Evolutionary conservation across 768 basidiomycete species (phyloP).

Genomic region (Lentinus tigrinus): DNA sequence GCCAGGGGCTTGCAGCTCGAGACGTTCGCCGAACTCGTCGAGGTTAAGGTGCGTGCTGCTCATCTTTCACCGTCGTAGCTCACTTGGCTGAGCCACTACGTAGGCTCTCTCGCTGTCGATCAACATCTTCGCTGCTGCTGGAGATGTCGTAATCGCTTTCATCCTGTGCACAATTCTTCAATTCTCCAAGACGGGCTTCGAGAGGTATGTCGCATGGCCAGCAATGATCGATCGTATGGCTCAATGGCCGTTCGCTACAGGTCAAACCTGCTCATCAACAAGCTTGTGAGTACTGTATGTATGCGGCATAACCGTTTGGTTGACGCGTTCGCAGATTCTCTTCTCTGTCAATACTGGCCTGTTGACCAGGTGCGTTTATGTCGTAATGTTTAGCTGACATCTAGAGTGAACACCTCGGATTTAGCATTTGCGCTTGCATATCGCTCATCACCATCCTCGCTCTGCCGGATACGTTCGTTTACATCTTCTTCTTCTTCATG

Average conservation of each 20-base stretch:
- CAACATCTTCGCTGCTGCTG: constrained; percentile 48
- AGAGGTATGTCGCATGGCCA: constrained; percentile 21
- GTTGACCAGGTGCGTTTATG: constrained; percentile 28
- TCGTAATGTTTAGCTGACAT: neutral
- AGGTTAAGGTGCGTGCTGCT: constrained; percentile 6
- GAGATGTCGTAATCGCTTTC: constrained; percentile 49
- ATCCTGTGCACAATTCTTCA: constrained; percentile 49
- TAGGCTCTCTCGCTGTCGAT: constrained; percentile 55
- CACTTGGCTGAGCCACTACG: neutral
- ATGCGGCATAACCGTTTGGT: constrained; percentile 3
- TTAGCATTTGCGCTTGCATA: constrained; percentile 36
- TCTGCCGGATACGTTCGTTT: constrained; percentile 50
- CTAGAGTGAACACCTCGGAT: neutral
- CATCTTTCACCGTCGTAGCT: neutral
- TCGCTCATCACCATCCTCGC: constrained; percentile 45
- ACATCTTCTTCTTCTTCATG: constrained; percentile 56
- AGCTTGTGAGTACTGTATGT: constrained; percentile 3
- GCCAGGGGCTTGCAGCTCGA: neutral
- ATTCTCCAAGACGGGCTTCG: constrained; percentile 52
- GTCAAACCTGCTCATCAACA: constrained; percentile 44
- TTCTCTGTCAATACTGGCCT: constrained; percentile 41
- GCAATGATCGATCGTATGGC: neutral
- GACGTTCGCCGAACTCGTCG: constrained; percentile 1
- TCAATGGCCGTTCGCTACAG: constrained; percentile 19
- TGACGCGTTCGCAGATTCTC: constrained; percentile 29